Percentiles rank a stretch among this genome's conserved stretches.
Conservation (phyloP, 2,329 filamentous ascomycete species). For the Lachnellula arida region DNA sequence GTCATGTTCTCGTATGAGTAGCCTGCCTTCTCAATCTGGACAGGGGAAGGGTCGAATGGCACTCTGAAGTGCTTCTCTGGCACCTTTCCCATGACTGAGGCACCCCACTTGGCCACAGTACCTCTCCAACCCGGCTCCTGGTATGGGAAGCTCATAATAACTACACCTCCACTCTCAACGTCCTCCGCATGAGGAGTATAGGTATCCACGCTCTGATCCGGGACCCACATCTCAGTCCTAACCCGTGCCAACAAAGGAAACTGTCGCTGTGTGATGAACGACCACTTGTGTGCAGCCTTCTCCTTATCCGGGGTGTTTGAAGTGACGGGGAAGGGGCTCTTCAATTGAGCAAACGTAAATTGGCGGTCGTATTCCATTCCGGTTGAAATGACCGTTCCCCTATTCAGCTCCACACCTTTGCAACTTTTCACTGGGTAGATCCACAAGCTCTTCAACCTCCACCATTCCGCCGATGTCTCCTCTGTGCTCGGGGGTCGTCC, state of each 20-base stretch:
- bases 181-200: constrained; percentile 45
- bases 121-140: constrained; percentile 45
- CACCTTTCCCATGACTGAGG: constrained; percentile 47
- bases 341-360: constrained; percentile 73
- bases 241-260: constrained; percentile 69
- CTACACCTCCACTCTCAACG: constrained; percentile 51
- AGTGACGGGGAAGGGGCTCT: constrained; percentile 43
- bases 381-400: constrained; percentile 58
- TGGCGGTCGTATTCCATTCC: constrained; percentile 78
- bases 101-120: constrained; percentile 39
- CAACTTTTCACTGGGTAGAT: constrained; percentile 85
- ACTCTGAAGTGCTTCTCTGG: constrained; percentile 62
- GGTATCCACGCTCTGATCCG: constrained; percentile 53
- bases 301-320: constrained; percentile 33
- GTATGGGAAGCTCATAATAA: constrained; percentile 65
- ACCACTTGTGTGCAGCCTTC: constrained; percentile 52
- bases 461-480: constrained; percentile 33
- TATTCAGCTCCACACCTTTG: constrained; percentile 65
- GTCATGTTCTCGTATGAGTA: constrained; percentile 58
- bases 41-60: constrained; percentile 56
- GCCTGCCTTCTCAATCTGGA: constrained; percentile 52
- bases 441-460: constrained; percentile 63
- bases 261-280: constrained; percentile 65
- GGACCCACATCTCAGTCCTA: constrained; percentile 62
- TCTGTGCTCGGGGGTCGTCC: constrained; percentile 34